Evolutionary conservation across 768 basidiomycete genomes (phyloP), one percentile per base, ranked within the genome.

Genomic region (Lentinula boryana): DNA sequence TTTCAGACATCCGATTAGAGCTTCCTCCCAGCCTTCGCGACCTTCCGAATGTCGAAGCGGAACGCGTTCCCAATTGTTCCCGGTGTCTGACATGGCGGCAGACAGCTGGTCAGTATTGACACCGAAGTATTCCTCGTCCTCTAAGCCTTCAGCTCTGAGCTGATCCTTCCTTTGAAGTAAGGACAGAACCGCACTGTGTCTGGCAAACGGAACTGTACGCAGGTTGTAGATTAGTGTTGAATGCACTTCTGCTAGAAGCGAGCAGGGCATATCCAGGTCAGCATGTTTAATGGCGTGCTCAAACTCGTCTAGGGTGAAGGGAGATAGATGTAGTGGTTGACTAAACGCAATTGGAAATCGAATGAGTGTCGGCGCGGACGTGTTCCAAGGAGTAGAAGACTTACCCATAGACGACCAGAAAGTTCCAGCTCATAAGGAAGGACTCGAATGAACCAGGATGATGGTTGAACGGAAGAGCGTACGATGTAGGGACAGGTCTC

Each of bases 341-440:
- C 96, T 97, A 63, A 44, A 35, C 54, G 58, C 38, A 8, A 43
- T 12, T 36, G 23, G 33, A 32, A 15, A 21, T 62, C 41, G 27
- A 57, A 50, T 62, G 16, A 66, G 57, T 62, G 50, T 21, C 44
- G 48, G 43, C 32, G 5, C 51, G 46, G 46, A 50, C 2, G 12
- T 9, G 1, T 23, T 27, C 27, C 50, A 38, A 9, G 23, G 5
- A 35, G n/a, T 61, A 23, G 46, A 63, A 16, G 33, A 74, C 85
- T 67, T 70, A 97, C 97, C 95, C 93, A 72, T 95, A 95, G 56
- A 94, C 88, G 57, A 92, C 88, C 59, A 98, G 73, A 72, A 96
- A 96, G 73, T 93, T 95, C 95, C 95, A 99, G 8, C 85, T 77
- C 88, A 92, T 88, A 33, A 98, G 74, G 71, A 98, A 93, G 8